Conservation (phyloP, 306 rosid species). For the Casuarina cunninghamiana region DNA sequence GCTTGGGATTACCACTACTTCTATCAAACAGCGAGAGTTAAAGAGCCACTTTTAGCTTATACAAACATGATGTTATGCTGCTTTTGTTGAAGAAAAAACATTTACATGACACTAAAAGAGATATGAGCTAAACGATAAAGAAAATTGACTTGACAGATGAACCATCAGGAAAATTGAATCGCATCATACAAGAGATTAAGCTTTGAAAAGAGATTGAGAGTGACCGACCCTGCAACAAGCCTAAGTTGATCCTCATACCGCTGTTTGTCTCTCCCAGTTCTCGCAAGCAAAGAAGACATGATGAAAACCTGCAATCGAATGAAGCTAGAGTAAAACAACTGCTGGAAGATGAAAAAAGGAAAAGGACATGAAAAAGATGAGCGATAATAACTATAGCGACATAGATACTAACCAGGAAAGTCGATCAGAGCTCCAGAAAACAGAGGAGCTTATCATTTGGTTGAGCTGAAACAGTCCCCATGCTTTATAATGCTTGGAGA, state of each 20-base stretch:
- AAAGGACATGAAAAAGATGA: neutral
- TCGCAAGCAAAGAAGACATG: conserved; percentile 31
- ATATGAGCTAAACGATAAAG: neutral
- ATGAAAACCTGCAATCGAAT: neutral
- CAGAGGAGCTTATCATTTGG: no score
- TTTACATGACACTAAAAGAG: neutral
- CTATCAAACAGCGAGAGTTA: neutral
- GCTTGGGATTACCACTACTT: neutral
- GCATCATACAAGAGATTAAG: neutral
- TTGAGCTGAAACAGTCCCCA: neutral
- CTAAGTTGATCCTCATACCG: conserved; percentile 34
- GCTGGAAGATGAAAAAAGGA: neutral
- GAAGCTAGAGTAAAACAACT: neutral
- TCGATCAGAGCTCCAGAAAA: neutral
- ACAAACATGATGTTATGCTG: neutral
- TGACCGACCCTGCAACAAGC: conserved; percentile 39
- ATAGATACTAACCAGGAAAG: no score
- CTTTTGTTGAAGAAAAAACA: neutral
- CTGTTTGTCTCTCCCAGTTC: conserved; percentile 36
- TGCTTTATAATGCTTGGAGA: neutral
- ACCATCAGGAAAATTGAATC: neutral
- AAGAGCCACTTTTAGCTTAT: neutral
- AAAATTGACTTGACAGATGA: neutral
- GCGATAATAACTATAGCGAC: no score
- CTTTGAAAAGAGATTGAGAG: neutral